These are phyloP conservation scores for Phanerochaete carnosa DNA, from an alignment of 768 basidiomycete species.

Conservation along the genomic window DNA sequence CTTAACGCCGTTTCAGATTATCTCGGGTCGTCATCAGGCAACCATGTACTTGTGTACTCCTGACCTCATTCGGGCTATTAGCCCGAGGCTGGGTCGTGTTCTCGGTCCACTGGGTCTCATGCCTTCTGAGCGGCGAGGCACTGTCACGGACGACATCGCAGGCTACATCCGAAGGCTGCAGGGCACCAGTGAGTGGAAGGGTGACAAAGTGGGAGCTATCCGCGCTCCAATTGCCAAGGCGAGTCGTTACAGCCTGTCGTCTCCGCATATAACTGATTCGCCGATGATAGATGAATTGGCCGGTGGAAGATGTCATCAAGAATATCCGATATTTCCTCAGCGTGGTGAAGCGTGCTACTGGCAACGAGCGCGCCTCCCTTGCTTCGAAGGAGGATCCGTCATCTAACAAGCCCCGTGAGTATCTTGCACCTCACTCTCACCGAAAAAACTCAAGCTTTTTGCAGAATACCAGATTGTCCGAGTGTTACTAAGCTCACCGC, in stretches of 20 bases:
- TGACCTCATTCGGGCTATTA: conserved; percentile 72
- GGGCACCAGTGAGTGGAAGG: conserved; percentile 90
- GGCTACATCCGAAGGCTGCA: conserved; percentile 77
- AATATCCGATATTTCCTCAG: conserved; percentile 77
- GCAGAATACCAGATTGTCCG: conserved; percentile 74
- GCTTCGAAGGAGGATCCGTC: conserved; percentile 23
- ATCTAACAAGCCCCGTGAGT: conserved; percentile 39
- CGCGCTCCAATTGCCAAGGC: conserved; percentile 80
- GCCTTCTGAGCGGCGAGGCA: conserved; percentile 92
- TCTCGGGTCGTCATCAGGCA: conserved; percentile 69
- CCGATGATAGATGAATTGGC: conserved; percentile 62
- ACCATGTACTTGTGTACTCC: conserved; percentile 86
- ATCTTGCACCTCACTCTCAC: background rate
- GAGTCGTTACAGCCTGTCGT: conserved; percentile 16
- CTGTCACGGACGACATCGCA: conserved; percentile 86
- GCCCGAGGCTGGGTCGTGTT: conserved; percentile 74
- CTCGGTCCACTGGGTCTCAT: conserved; percentile 89
- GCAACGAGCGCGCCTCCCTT: conserved; percentile 55
- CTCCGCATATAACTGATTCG: background rate
- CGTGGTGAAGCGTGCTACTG: conserved; percentile 72
- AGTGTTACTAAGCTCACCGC: conserved; percentile 80
- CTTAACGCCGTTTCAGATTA: conserved; percentile 45
- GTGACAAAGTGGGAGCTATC: conserved; percentile 83
- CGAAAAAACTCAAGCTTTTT: background rate
- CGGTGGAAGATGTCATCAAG: conserved; percentile 68